These are phyloP conservation scores for Pseudopithomyces maydicus DNA, from an alignment of 2,329 filamentous ascomycete species.

Conservation along the genomic window DNA sequence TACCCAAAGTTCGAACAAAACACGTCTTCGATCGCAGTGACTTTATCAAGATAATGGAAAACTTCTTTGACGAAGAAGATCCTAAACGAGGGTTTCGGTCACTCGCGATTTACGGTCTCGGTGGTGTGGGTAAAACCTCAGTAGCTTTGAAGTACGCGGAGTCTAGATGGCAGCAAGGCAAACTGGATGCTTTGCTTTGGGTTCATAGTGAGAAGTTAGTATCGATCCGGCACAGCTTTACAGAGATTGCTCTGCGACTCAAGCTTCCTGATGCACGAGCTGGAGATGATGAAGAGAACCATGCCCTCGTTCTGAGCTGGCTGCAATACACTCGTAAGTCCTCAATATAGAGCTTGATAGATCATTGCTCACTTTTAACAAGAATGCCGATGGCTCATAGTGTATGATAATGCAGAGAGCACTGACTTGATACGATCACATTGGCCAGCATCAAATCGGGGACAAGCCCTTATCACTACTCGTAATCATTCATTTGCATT, in stretches of 20 bases:
- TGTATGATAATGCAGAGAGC: neutral
- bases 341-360: too few species aligned
- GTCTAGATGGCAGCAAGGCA: neutral
- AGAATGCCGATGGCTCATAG: neutral
- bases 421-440: neutral
- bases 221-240: neutral
- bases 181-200: neutral
- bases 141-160: neutral
- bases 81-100: too few species aligned
- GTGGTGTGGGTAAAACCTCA: neutral
- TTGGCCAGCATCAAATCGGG: neutral
- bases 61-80: too few species aligned
- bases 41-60: too few species aligned
- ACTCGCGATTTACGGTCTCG: neutral
- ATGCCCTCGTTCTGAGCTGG: neutral
- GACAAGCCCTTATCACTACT: neutral
- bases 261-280: neutral
- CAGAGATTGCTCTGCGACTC: neutral
- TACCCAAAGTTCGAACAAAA: too few species aligned
- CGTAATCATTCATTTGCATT: neutral
- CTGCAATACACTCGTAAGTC: neutral
- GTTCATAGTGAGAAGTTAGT: neutral
- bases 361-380: too few species aligned
- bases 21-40: too few species aligned
- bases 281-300: neutral